These are phyloP conservation scores for Malassezia vespertilionis DNA, from an alignment of 1,284 basidiomycete genomes.

Conservation along the genomic window DNA sequence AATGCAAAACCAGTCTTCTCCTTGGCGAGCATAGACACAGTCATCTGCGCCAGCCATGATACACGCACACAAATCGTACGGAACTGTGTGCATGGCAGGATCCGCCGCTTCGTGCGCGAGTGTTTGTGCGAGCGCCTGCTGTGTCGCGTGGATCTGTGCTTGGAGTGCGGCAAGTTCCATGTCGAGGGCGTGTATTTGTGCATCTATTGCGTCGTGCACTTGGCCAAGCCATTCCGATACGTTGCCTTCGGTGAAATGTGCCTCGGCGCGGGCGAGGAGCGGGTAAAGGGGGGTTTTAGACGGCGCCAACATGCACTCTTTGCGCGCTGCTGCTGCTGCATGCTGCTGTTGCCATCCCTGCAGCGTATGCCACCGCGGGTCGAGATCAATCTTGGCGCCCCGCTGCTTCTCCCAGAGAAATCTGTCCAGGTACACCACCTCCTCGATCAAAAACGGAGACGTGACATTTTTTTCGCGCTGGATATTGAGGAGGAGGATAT, in stretches of 20 bases:
- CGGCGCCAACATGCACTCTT: not conserved
- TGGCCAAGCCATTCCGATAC: not conserved
- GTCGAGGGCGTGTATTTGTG: not conserved
- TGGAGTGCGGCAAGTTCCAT: not conserved
- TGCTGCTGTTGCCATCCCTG: not conserved
- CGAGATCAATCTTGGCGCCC: slow-evolving; percentile 5
- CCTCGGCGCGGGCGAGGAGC: not conserved
- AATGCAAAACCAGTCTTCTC: slow-evolving; percentile 6
- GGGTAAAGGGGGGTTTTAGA: not conserved
- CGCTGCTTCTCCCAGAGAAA: slow-evolving; percentile 11
- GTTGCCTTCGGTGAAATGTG: not conserved
- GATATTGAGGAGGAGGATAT: slow-evolving; percentile 7
- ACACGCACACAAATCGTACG: slow-evolving; percentile 7
- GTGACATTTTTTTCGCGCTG: not conserved
- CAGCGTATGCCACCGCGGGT: slow-evolving; percentile 1
- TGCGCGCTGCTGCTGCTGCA: not conserved
- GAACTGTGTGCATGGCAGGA: not conserved
- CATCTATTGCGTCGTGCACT: not conserved
- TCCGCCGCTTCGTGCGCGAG: not conserved
- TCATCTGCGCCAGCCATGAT: not conserved
- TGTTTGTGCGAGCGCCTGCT: not conserved
- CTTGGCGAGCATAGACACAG: slow-evolving; percentile 5
- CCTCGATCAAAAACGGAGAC: slow-evolving; percentile 7
- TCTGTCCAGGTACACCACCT: slow-evolving; percentile 1
- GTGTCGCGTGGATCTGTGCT: not conserved